phyloP scores from a whole-genome alignment of 2,329 filamentous ascomycete species.

The Ophidiomyces ophidiicola region DNA sequence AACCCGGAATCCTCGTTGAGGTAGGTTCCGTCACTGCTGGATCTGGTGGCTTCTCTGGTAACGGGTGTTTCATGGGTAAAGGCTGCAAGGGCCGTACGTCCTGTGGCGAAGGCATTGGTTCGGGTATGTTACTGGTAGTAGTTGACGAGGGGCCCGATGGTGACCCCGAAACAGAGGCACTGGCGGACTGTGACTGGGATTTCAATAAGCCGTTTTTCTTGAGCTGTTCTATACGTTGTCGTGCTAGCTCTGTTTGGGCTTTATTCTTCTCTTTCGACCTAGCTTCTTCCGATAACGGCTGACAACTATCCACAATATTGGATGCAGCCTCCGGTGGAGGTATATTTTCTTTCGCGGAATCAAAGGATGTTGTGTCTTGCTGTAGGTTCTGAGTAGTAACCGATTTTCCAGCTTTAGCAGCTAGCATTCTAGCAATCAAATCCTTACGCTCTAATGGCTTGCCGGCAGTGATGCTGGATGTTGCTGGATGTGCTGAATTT shows the following conservation, averaged over 20 bases:
- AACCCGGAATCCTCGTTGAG: constrained; percentile 38
- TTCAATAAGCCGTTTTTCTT: constrained; percentile 41
- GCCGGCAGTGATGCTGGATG: constrained; percentile 13
- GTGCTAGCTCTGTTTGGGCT: constrained; percentile 61
- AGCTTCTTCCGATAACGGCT: constrained; percentile 10
- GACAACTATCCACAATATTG: constrained; percentile 5
- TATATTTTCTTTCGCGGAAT: neutral
- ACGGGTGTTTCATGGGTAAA: constrained; percentile 22
- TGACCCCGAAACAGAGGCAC: constrained; percentile 9
- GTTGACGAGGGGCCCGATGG: constrained; percentile 9
- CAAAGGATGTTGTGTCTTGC: neutral
- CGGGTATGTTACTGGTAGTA: constrained; percentile 1
- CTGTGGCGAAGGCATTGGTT: constrained; percentile 13
- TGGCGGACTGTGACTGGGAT: constrained; percentile 23
- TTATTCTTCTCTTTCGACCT: constrained; percentile 39
- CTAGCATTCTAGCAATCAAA: constrained; percentile 61
- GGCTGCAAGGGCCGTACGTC: constrained; percentile 8
- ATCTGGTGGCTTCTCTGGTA: constrained; percentile 28
- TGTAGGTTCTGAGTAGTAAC: neutral
- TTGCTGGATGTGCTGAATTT: constrained; percentile 1
- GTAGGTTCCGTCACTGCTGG: constrained; percentile 18
- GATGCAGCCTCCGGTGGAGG: neutral
- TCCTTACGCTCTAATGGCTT: constrained; percentile 57
- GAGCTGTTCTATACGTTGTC: constrained; percentile 66
- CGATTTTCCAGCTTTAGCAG: constrained; percentile 54